These are phyloP conservation scores for Aspergillus ochraceoroseus DNA, from an alignment of 2,329 filamentous ascomycete genomes.

Conservation along the genomic window DNA sequence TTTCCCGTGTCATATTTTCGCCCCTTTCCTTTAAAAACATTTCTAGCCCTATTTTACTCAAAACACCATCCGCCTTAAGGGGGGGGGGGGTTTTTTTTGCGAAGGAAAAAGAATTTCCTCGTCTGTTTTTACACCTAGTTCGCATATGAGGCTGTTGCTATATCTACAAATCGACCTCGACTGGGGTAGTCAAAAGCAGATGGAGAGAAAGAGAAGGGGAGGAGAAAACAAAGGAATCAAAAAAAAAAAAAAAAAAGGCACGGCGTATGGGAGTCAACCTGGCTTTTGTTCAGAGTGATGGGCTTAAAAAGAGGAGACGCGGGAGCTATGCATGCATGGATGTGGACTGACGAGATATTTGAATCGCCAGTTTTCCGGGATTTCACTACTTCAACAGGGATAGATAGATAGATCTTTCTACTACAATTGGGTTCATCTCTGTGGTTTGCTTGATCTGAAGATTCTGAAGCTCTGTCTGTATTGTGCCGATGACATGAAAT, in stretches of 20 bases:
- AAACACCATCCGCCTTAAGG: no score
- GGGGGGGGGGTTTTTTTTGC: slow-evolving; percentile 15
- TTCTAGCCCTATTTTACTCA: no score
- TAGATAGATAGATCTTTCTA: not conserved
- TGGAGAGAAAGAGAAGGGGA: not conserved
- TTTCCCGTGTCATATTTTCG: slow-evolving; percentile 11
- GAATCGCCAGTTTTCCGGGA: not conserved
- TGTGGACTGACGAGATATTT: not conserved
- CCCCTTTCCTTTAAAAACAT: slow-evolving; percentile 13
- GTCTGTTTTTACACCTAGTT: slow-evolving; percentile 10
- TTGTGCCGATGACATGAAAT: no score
- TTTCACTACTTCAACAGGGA: not conserved
- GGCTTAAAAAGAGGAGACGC: slow-evolving; percentile 8
- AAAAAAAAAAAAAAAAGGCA: slow-evolving; percentile 20
- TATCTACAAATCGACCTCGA: not conserved
- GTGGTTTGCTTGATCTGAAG: no score
- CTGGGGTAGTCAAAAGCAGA: slow-evolving; percentile 6
- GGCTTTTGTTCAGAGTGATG: slow-evolving; percentile 26
- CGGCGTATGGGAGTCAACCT: slow-evolving; percentile 36
- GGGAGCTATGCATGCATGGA: slow-evolving; percentile 8
- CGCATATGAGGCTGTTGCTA: slow-evolving; percentile 2
- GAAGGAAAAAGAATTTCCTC: slow-evolving; percentile 18
- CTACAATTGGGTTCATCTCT: no score
- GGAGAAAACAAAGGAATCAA: slow-evolving; percentile 13
- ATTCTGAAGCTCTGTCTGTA: no score